These are phyloP conservation scores for Hortaea sp. DNA, from an alignment of 2,329 filamentous ascomycete genomes.

Conservation along the genomic window DNA sequence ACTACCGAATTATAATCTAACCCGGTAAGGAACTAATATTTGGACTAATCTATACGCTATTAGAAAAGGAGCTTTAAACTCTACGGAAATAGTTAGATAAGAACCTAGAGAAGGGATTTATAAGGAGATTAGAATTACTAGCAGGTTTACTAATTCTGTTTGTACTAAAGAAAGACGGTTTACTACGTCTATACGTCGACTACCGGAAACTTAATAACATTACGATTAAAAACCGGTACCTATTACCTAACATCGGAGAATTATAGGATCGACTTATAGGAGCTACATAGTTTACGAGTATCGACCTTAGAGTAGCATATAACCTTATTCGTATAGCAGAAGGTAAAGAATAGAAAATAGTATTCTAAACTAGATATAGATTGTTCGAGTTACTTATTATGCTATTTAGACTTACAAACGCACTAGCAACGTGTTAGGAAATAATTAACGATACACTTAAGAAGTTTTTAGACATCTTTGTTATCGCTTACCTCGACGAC, in stretches of 20 bases:
- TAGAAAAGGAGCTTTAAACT: conserved; percentile 5
- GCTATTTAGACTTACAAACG: conserved; percentile 18
- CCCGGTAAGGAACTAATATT: conserved; percentile 5
- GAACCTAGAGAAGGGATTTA: conserved; percentile 1
- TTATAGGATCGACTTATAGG: conserved; percentile 9
- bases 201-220: conserved; percentile 19
- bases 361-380: conserved; percentile 13
- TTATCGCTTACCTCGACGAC: conserved; percentile 18
- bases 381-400: conserved; percentile 18
- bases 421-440: conserved; percentile 14
- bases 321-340: conserved; percentile 16
- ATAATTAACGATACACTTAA: conserved; percentile 18
- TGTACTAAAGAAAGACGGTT: conserved; percentile 15
- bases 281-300: conserved; percentile 12
- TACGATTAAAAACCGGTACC: conserved; percentile 21
- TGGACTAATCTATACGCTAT: conserved; percentile 8
- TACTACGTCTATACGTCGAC: conserved; percentile 13
- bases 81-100: conserved; percentile 1
- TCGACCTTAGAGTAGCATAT: conserved; percentile 17
- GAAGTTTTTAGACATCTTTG: conserved; percentile 16
- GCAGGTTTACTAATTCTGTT: conserved; percentile 11
- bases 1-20: conserved; percentile 8
- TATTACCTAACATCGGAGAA: conserved; percentile 16
- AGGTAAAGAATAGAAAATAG: conserved; percentile 18
- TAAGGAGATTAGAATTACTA: background rate